Conservation (phyloP, 305 asterid species). For the Euphrasia arctica region DNA sequence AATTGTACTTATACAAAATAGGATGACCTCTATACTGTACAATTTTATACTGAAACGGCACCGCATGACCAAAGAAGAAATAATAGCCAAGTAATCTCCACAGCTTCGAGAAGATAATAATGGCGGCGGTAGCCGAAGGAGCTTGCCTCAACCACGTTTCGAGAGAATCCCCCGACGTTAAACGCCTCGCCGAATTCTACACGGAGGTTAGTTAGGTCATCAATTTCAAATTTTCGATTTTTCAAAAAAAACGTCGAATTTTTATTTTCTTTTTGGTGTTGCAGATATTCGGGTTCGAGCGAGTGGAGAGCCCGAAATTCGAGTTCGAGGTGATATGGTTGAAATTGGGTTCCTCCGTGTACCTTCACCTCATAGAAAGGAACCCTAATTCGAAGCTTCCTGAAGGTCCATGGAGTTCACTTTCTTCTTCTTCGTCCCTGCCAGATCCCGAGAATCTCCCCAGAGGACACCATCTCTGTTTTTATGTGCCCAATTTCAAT, state of each 20-base stretch:
- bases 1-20: no score
- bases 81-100: not conserved
- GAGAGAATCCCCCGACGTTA: conserved; percentile 63
- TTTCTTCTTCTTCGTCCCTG: conserved; percentile 36
- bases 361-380: conserved; percentile 76
- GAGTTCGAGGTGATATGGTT: conserved; percentile 73
- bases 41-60: no score
- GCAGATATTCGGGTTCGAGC: conserved; percentile 75
- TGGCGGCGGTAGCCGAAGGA: conserved; percentile 57
- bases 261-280: not conserved
- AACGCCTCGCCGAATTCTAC: conserved; percentile 78
- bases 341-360: conserved; percentile 59
- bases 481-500: conserved; percentile 66
- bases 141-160: conserved; percentile 78
- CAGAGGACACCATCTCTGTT: conserved; percentile 85
- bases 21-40: no score
- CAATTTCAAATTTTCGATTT: not conserved
- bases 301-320: conserved; percentile 59
- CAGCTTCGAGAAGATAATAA: conserved; percentile 20
- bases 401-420: conserved; percentile 74
- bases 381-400: conserved; percentile 69
- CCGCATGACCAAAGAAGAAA: not conserved
- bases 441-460: conserved; percentile 56
- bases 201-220: conserved; percentile 38
- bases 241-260: not conserved